Conservation (phyloP, 1,139 yeast species). For the Yamadazyma aaseri region DNA sequence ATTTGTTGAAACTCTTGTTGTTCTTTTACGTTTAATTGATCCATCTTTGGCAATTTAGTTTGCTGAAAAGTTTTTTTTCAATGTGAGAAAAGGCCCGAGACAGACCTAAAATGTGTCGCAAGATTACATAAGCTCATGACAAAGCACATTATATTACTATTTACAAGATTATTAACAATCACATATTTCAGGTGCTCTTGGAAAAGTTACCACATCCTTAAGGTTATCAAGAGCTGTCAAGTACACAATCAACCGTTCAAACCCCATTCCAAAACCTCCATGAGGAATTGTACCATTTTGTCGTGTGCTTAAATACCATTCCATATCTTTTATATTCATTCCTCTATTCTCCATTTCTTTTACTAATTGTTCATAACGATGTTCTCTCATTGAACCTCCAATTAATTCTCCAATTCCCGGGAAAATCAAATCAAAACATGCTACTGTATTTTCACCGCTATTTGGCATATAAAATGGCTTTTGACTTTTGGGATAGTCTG, state of each 20-base stretch:
- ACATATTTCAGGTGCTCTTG: conserved; percentile 44
- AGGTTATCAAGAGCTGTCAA: conserved; percentile 73
- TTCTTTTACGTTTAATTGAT: conserved; percentile 83
- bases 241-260: conserved; percentile 79
- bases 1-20: conserved; percentile 95
- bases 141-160: no score
- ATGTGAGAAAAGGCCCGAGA: no score
- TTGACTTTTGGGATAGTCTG: conserved; percentile 74
- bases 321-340: conserved; percentile 60
- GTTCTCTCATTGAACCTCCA: conserved; percentile 93
- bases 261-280: conserved; percentile 97
- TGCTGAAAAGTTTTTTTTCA: conserved; percentile 2
- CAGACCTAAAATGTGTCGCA: no score
- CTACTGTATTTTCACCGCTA: conserved; percentile 54
- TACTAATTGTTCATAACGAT: conserved; percentile 47
- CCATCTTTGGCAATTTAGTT: conserved; percentile 53
- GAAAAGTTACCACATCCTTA: conserved; percentile 84
- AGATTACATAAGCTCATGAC: no score
- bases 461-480: conserved; percentile 92
- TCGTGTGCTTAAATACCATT: conserved; percentile 80
- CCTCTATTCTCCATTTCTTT: conserved; percentile 47
- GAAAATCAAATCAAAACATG: conserved; percentile 82
- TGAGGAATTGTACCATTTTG: conserved; percentile 84
- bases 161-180: conserved; percentile 22
- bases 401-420: conserved; percentile 96